These are phyloP conservation scores for Thymus mandschuricus DNA, from an alignment of 257 asterid species.

Conservation along the genomic window DNA sequence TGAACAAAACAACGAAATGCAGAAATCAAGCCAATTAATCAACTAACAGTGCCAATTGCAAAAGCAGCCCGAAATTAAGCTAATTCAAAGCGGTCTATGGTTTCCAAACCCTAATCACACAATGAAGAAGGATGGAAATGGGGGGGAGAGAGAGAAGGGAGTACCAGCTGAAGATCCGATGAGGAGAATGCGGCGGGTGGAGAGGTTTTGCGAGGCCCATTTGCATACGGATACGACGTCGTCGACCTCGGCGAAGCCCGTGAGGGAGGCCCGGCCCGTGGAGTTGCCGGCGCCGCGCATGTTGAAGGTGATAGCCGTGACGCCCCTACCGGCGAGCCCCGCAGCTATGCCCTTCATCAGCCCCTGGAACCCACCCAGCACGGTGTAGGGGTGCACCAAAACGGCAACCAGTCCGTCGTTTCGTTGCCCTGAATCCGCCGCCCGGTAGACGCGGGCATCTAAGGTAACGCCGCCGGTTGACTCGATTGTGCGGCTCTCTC, in stretches of 20 bases:
- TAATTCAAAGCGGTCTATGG: background rate
- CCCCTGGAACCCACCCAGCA: slow-evolving; percentile 82
- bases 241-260: slow-evolving; percentile 76
- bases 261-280: slow-evolving; percentile 75
- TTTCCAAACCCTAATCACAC: background rate
- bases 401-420: slow-evolving; percentile 44
- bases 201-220: slow-evolving; percentile 60
- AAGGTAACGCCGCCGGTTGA: slow-evolving; percentile 49
- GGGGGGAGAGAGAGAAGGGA: background rate
- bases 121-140: background rate
- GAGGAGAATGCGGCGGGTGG: slow-evolving; percentile 60
- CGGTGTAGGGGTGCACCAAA: slow-evolving; percentile 77
- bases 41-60: background rate
- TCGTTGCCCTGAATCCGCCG: slow-evolving; percentile 31
- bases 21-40: background rate
- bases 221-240: slow-evolving; percentile 75
- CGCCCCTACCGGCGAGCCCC: slow-evolving; percentile 62
- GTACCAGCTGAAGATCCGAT: slow-evolving; percentile 89
- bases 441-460: slow-evolving; percentile 62
- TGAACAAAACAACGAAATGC: background rate
- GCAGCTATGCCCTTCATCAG: slow-evolving; percentile 77
- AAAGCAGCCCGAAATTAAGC: background rate
- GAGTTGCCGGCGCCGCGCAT: slow-evolving; percentile 88
- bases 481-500: slow-evolving; percentile 54
- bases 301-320: slow-evolving; percentile 71